A percentile compares a stretch with the other conserved stretches of the same genome.
These are phyloP conservation scores for Carex scoparia DNA, from an alignment of 176 grass and related monocot species.

Conservation along the genomic window DNA sequence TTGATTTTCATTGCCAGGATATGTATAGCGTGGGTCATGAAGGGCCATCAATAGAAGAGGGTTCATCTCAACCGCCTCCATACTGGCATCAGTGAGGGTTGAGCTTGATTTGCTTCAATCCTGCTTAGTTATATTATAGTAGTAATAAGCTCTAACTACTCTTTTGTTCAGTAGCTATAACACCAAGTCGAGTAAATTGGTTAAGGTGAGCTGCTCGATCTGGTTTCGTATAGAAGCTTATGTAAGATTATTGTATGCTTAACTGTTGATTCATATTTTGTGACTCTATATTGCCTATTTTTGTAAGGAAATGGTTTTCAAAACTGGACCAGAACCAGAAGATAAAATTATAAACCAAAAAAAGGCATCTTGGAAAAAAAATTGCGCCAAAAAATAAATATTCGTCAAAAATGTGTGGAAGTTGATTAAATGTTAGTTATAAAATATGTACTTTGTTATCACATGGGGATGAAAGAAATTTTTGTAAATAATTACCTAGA, in stretches of 20 bases:
- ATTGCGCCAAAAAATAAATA: not conserved
- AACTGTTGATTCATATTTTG: not conserved
- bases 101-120: not conserved
- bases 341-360: not conserved
- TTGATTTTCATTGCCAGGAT: slow-evolving; percentile 12
- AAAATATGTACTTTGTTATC: not conserved
- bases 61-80: slow-evolving; percentile 31
- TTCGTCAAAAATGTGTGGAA: not conserved
- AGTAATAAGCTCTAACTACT: slow-evolving; percentile 13
- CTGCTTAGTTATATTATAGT: not conserved
- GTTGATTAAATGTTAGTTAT: not conserved
- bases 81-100: slow-evolving; percentile 26
- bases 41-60: slow-evolving; percentile 28
- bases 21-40: slow-evolving; percentile 11
- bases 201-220: not conserved
- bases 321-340: not conserved
- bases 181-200: not conserved
- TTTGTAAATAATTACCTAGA: too few relatives aligned
- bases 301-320: not conserved
- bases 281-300: not conserved
- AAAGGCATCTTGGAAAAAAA: not conserved
- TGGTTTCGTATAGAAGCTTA: slow-evolving; percentile 8
- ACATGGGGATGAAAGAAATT: not conserved
- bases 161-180: not conserved
- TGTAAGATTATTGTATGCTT: slow-evolving; percentile 2